Percentiles rank a stretch among this genome's conserved stretches.
phyloP scores from a whole-genome alignment of 1,139 yeast genomes.

The Sugiyamaella paludigena region DNA sequence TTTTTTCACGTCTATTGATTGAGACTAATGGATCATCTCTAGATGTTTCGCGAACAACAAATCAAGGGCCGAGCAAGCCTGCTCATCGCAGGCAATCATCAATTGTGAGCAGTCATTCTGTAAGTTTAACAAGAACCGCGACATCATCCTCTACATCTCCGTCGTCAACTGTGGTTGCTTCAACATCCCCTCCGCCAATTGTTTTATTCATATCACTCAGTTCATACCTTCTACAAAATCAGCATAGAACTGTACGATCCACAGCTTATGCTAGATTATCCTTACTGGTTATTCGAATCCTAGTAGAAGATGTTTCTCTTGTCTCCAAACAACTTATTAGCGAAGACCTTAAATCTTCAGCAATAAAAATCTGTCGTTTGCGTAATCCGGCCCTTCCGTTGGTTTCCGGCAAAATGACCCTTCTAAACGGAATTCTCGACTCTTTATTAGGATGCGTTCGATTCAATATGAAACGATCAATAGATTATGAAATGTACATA shows the following conservation, averaged over 20 bases:
- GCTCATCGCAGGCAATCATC: background rate
- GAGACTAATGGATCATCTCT: constrained; percentile 26
- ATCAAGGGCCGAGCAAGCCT: too few relatives aligned
- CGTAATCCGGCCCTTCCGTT: constrained; percentile 33
- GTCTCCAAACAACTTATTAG: constrained; percentile 25
- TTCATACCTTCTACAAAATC: constrained; percentile 36
- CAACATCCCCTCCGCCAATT: constrained; percentile 23
- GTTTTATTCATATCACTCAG: constrained; percentile 34
- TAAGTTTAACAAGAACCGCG: background rate
- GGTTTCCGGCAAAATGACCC: constrained; percentile 26
- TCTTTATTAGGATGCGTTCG: constrained; percentile 35
- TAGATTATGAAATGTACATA: constrained; percentile 36
- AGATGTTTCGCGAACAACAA: background rate
- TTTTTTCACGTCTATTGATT: constrained; percentile 35
- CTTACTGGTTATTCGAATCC: constrained; percentile 33
- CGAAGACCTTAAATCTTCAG: constrained; percentile 19
- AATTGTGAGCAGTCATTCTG: background rate
- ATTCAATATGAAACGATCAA: constrained; percentile 33
- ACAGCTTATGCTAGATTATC: constrained; percentile 35
- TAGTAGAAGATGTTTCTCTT: constrained; percentile 35
- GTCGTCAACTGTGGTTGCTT: constrained; percentile 3
- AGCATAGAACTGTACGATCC: constrained; percentile 30
- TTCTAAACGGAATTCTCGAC: constrained; percentile 39
- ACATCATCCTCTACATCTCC: too few relatives aligned
- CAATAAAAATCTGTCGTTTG: constrained; percentile 29